phyloP scores from a whole-genome alignment of 805 yeast genomes.

The Pichia eremophila region DNA sequence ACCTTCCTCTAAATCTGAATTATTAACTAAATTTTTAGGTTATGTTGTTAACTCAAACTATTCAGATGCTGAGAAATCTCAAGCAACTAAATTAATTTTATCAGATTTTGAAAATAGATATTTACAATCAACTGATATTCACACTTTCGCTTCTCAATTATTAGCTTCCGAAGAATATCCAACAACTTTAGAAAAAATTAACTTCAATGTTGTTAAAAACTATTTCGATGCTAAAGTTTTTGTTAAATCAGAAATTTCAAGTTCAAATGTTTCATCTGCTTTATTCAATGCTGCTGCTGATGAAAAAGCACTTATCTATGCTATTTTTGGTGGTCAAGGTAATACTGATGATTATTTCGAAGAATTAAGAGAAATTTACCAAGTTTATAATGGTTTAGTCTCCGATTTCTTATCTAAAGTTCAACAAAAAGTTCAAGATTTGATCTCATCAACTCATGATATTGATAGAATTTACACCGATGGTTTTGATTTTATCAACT shows the following conservation, averaged over 20 bases:
- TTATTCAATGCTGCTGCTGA: slow-evolving; percentile 59
- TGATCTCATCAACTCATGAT: slow-evolving; percentile 63
- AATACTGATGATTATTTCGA: slow-evolving; percentile 96
- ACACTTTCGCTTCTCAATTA: slow-evolving; percentile 71
- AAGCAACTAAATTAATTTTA: slow-evolving; percentile 60
- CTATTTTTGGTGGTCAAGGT: slow-evolving; percentile 98
- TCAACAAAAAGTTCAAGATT: slow-evolving; percentile 55
- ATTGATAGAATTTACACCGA: slow-evolving; percentile 86
- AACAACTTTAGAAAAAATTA: slow-evolving; percentile 64
- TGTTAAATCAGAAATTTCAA: slow-evolving; percentile 15
- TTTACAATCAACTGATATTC: slow-evolving; percentile 72
- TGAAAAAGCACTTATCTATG: slow-evolving; percentile 54
- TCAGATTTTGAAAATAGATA: slow-evolving; percentile 80
- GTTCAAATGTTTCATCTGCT: slow-evolving; percentile 16
- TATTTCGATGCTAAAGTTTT: slow-evolving; percentile 44
- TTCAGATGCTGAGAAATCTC: slow-evolving; percentile 28
- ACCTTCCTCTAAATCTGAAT: slow-evolving; percentile 79
- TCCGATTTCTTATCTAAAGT: slow-evolving; percentile 61
- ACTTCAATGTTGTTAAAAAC: slow-evolving; percentile 59
- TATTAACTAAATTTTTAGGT: slow-evolving; percentile 77
- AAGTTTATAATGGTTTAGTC: slow-evolving; percentile 66
- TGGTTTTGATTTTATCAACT: slow-evolving; percentile 78
- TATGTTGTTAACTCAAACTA: slow-evolving; percentile 34
- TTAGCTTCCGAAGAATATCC: slow-evolving; percentile 49
- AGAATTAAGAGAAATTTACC: slow-evolving; percentile 81